Evolutionary conservation across 1,284 basidiomycete species (phyloP), one percentile per base, ranked within the genome.

Genomic region (Moesziomyces sp.): DNA sequence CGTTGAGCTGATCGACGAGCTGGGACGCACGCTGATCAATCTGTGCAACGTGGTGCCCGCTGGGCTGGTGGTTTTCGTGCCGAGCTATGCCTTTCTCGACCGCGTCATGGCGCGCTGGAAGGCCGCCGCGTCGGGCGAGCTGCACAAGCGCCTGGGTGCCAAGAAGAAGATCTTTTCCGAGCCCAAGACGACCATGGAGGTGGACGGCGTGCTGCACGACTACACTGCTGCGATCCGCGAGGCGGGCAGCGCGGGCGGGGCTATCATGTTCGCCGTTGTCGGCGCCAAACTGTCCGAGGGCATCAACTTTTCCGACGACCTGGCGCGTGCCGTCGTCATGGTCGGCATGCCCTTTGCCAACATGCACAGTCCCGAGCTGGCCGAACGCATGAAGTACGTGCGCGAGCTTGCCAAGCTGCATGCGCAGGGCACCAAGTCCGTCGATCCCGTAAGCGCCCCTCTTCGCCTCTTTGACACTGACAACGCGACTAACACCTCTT

Each of bases 251-350:
- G 24, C 33, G 23, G 63, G 59, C 48, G 85, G 85, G 0, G 83
- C 82, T 1, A 68, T 86, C 43, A 69, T 84, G 53, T 84, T 99
- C 64, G 96, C 96, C 1, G 96, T 99, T 3, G 91, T 99, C 23
- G 95, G 96, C 10, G 96, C 94, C 21, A 99, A 98, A 84, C 88
- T 99, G 14, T 97, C 94, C 0, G 96, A 99, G 85, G 96, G 96
- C 2, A 89, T 99, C 77, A 99, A 99, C 85, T 99, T 99, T 84
- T 89, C 92, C 5, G 80, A 83, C 84, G 89, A 92, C 43, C 89
- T 97, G 3, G 93, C 94, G 1, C 90, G 94, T 45, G 92, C 91
- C 16, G 94, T 97, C 28, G 87, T 97, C 50, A 90, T 98, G 82
- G 88, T 84, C 13, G 97, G 97, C 2, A 88, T 99, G 28, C 96